These are phyloP conservation scores for Leccinum subrobustum DNA, from an alignment of 1,284 basidiomycete species.

Conservation along the genomic window DNA sequence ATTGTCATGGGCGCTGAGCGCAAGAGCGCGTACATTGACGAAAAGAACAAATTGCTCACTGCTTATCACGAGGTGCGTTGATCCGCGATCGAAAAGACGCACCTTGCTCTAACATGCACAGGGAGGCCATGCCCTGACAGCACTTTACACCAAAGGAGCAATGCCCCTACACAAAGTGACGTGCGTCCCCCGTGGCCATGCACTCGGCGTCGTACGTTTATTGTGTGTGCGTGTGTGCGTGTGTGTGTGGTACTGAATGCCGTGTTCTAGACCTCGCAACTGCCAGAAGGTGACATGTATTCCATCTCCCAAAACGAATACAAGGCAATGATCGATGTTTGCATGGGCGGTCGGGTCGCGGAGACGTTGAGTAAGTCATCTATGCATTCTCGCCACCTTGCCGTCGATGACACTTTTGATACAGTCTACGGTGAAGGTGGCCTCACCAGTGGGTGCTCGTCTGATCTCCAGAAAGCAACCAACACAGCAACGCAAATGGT, in stretches of 20 bases:
- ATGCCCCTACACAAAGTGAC: slow-evolving; percentile 97
- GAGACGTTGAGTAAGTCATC: slow-evolving; percentile 75
- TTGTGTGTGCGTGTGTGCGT: not conserved
- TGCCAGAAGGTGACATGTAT: slow-evolving; percentile 81
- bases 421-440: slow-evolving; percentile 86
- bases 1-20: slow-evolving; percentile 95
- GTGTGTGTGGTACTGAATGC: slow-evolving; percentile 10
- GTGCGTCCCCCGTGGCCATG: slow-evolving; percentile 90
- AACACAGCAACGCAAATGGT: slow-evolving; percentile 86
- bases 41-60: slow-evolving; percentile 81
- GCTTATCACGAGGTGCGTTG: slow-evolving; percentile 85
- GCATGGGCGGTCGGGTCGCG: slow-evolving; percentile 90
- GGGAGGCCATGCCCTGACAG: slow-evolving; percentile 91
- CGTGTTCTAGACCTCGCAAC: slow-evolving; percentile 67
- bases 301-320: slow-evolving; percentile 75
- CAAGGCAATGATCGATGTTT: slow-evolving; percentile 82
- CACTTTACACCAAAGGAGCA: slow-evolving; percentile 88
- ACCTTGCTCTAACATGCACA: slow-evolving; percentile 31
- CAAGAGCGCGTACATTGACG: slow-evolving; percentile 83
- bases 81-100: slow-evolving; percentile 4
- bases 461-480: slow-evolving; percentile 82
- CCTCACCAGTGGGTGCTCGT: slow-evolving; percentile 87
- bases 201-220: slow-evolving; percentile 77
- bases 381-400: not conserved
- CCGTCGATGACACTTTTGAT: slow-evolving; percentile 7